These are phyloP conservation scores for Lasiodiplodia sp. DNA, from an alignment of 2,329 filamentous ascomycete species.

Conservation along the genomic window DNA sequence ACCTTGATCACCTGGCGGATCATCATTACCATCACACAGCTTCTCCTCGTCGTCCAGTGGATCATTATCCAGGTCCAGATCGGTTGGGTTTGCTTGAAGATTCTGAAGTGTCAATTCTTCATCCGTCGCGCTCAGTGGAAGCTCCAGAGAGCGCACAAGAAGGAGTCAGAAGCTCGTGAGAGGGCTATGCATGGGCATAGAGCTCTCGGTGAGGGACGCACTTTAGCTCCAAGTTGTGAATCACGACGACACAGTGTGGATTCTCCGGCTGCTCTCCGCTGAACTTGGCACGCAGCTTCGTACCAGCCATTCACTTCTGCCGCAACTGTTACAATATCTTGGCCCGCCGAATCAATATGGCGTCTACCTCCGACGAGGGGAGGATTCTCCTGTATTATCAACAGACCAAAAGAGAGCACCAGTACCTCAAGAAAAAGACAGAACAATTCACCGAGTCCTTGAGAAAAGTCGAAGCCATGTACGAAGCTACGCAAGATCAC, in stretches of 20 bases:
- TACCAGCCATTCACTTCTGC: neutral
- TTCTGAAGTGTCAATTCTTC: neutral
- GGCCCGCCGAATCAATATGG: neutral
- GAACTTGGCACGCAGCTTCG: neutral
- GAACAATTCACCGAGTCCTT: slow-evolving; percentile 24
- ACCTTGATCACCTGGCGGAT: neutral
- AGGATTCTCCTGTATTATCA: slow-evolving; percentile 17
- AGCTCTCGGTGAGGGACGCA: neutral
- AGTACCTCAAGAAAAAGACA: slow-evolving; percentile 28
- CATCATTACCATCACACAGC: neutral
- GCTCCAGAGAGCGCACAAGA: neutral
- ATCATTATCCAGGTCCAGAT: neutral
- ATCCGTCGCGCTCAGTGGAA: neutral
- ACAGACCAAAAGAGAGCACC: slow-evolving; percentile 22
- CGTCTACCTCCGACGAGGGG: neutral
- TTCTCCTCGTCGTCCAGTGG: neutral
- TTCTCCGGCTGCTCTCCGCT: neutral
- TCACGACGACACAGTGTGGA: neutral
- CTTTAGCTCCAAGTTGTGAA: neutral
- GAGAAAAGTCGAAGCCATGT: slow-evolving; percentile 2
- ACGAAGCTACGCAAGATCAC: slow-evolving; percentile 24
- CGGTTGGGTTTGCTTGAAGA: neutral
- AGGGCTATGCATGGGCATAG: neutral
- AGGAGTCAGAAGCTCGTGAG: neutral
- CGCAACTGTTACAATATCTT: neutral